These are phyloP conservation scores for Vigna radiata DNA, from an alignment of 306 rosid genomes.

Conservation along the genomic window DNA sequence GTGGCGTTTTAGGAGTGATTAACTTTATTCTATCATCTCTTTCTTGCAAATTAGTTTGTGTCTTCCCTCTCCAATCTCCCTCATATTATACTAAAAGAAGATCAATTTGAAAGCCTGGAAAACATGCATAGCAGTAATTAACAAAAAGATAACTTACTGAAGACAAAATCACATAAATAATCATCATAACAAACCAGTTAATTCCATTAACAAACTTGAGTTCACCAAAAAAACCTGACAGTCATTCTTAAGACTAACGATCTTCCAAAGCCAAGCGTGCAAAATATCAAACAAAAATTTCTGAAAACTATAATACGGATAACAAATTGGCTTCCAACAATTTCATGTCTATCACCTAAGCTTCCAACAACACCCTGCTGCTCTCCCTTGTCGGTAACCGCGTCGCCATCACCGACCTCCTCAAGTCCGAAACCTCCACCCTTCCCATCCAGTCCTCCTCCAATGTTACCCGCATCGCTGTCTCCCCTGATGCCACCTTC, in stretches of 20 bases:
- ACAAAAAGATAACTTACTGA: background rate
- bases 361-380: no score
- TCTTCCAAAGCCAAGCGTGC: slow-evolving; percentile 12
- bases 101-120: background rate
- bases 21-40: no score
- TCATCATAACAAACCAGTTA: slow-evolving; percentile 4
- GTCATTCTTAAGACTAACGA: background rate
- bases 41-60: no score
- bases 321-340: background rate
- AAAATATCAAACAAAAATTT: slow-evolving; percentile 34
- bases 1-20: no score
- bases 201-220: slow-evolving; percentile 1
- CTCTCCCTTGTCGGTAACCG: no score
- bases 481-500: no score
- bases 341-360: no score
- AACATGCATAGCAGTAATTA: background rate
- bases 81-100: background rate
- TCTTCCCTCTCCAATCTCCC: no score
- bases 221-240: background rate
- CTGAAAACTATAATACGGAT: slow-evolving; percentile 4
- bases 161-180: background rate
- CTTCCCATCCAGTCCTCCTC: no score
- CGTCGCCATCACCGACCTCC: no score
- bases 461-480: no score
- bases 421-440: no score